These are phyloP conservation scores for Fusarium stilboides DNA, from an alignment of 2,329 filamentous ascomycete species.

Conservation along the genomic window DNA sequence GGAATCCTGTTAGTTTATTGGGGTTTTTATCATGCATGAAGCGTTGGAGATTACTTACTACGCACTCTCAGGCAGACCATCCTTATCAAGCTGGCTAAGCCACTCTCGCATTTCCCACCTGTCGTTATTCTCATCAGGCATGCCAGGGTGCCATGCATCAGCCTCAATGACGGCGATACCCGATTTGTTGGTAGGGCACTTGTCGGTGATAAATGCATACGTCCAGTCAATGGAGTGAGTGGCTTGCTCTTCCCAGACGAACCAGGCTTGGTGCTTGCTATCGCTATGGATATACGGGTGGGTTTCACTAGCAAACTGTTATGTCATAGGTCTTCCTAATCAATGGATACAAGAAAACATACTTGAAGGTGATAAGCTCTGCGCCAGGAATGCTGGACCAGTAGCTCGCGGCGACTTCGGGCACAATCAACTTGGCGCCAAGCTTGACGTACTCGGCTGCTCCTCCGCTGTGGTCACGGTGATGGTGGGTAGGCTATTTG, in stretches of 20 bases:
- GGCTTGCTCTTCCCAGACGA: constrained; percentile 26
- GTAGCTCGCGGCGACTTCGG: constrained; percentile 22
- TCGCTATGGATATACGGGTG: constrained; percentile 25
- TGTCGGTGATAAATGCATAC: constrained; percentile 25
- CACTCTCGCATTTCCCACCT: constrained; percentile 20
- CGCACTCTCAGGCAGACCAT: constrained; percentile 6
- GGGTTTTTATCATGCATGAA: background rate
- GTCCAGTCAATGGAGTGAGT: constrained; percentile 28
- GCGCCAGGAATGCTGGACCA: constrained; percentile 21
- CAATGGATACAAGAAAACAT: fast-evolving
- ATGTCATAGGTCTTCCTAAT: background rate
- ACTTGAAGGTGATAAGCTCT: constrained; percentile 34
- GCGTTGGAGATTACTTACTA: background rate
- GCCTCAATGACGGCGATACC: constrained; percentile 15
- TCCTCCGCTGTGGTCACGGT: constrained; percentile 32
- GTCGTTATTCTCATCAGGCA: constrained; percentile 11
- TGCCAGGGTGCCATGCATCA: constrained; percentile 16
- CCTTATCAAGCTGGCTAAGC: constrained; percentile 9
- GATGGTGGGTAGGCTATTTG: constrained; percentile 32
- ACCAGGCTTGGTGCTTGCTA: constrained; percentile 20
- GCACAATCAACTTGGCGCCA: constrained; percentile 20
- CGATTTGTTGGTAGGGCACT: constrained; percentile 13
- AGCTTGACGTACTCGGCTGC: constrained; percentile 14
- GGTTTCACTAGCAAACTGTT: constrained; percentile 1
- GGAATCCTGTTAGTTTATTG: background rate